phyloP scores from a whole-genome alignment of 169 alveolate genomes.

The Cryptosporidium sp. region DNA sequence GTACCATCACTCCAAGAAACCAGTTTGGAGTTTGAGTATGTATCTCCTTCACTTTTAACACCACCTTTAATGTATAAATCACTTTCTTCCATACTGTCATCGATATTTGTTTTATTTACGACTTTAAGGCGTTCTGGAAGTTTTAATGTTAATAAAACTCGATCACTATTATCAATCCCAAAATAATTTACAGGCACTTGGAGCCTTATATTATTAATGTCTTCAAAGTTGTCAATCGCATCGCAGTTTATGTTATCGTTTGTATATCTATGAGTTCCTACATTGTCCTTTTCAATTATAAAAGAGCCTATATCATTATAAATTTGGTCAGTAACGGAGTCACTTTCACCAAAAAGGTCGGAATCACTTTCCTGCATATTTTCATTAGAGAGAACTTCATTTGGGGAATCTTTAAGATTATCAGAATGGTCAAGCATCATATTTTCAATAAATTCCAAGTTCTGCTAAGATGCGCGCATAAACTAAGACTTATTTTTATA shows the following conservation, averaged over 20 bases:
- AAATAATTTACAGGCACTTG: neutral
- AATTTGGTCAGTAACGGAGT: neutral
- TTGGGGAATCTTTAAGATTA: neutral
- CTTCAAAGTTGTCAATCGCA: neutral
- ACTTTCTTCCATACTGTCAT: neutral
- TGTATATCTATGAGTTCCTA: neutral
- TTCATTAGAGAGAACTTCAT: neutral
- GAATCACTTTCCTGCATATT: slow-evolving; percentile 40
- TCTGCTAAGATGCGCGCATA: neutral
- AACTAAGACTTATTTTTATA: neutral
- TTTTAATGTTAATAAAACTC: slow-evolving; percentile 32
- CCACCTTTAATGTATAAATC: slow-evolving; percentile 22
- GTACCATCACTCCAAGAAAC: slow-evolving; percentile 72
- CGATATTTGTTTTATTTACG: neutral
- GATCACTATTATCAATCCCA: slow-evolving; percentile 2
- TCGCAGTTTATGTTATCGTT: neutral
- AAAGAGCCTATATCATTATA: neutral
- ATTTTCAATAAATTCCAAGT: neutral
- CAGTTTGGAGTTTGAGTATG: slow-evolving; percentile 35
- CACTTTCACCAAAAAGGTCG: slow-evolving; percentile 65
- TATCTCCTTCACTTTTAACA: slow-evolving; percentile 4
- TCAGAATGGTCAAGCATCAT: slow-evolving; percentile 1
- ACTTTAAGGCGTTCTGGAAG: slow-evolving; percentile 58
- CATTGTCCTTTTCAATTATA: neutral
- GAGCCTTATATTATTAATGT: neutral